These are phyloP conservation scores for Pogostemon cablin DNA, from an alignment of 257 asterid genomes.

Conservation along the genomic window DNA sequence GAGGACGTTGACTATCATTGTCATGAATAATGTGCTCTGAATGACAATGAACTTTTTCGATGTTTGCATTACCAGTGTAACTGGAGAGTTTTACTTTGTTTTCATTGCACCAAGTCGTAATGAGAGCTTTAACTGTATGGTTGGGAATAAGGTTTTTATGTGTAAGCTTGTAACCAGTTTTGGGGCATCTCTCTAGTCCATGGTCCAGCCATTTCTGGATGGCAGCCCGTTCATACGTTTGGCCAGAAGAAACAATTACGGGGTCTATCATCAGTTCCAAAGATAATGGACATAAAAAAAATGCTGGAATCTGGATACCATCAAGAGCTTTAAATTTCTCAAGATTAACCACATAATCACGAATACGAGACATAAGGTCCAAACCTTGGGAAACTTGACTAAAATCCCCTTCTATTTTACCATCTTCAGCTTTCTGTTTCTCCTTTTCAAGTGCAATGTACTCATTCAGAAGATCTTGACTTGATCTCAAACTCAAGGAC, in stretches of 20 bases:
- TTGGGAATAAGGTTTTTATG: slow-evolving; percentile 73
- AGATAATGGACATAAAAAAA: slow-evolving; percentile 81
- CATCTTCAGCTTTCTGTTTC: slow-evolving; percentile 59
- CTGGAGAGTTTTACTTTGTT: slow-evolving; percentile 47
- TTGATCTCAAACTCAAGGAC: slow-evolving; percentile 63
- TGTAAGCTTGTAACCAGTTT: slow-evolving; percentile 56
- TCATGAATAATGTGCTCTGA: slow-evolving; percentile 32
- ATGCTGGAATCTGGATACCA: slow-evolving; percentile 65
- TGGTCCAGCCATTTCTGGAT: slow-evolving; percentile 87
- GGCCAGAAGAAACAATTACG: slow-evolving; percentile 92
- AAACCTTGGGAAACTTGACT: slow-evolving; percentile 45
- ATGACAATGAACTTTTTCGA: slow-evolving; percentile 28
- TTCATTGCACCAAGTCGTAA: slow-evolving; percentile 69
- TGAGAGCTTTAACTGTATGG: slow-evolving; percentile 75
- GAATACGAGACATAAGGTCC: slow-evolving; percentile 59
- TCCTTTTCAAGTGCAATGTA: slow-evolving; percentile 78
- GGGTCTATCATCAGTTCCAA: slow-evolving; percentile 85
- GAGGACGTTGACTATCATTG: slow-evolving; percentile 36
- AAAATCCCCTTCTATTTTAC: slow-evolving; percentile 34
- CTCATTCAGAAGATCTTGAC: slow-evolving; percentile 67
- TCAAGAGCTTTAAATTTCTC: slow-evolving; percentile 48
- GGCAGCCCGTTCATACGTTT: slow-evolving; percentile 77
- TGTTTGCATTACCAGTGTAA: slow-evolving; percentile 31
- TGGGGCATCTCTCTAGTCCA: slow-evolving; percentile 75
- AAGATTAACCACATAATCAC: slow-evolving; percentile 50